A percentile compares a stretch with the other conserved stretches of the same genome.
phyloP scores from a whole-genome alignment of 352 stramenopile species.

The Aphanomyces invadans region DNA sequence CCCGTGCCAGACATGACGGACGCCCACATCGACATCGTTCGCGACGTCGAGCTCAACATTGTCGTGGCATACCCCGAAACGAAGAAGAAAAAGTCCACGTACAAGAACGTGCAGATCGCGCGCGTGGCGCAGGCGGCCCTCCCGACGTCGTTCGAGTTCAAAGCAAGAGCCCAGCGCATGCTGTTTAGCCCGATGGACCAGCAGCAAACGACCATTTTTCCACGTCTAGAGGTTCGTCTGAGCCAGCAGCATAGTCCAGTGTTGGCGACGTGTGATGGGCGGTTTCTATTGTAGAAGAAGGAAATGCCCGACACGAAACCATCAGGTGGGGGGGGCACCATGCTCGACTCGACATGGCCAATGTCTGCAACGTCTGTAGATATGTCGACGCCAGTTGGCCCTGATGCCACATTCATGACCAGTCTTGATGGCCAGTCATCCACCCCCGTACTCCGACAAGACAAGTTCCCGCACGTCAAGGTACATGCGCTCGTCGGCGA shows the following conservation, averaged over 20 bases:
- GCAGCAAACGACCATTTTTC: slow-evolving; percentile 14
- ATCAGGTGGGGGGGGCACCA: background rate
- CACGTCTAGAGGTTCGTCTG: background rate
- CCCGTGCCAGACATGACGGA: slow-evolving; percentile 50
- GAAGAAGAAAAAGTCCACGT: slow-evolving; percentile 56
- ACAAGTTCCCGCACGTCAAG: slow-evolving; percentile 13
- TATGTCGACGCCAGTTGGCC: slow-evolving; percentile 18
- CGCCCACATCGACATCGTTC: slow-evolving; percentile 27
- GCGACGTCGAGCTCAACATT: slow-evolving; percentile 31
- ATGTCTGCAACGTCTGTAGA: background rate
- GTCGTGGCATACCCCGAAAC: slow-evolving; percentile 55
- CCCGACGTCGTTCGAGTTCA: slow-evolving; percentile 18
- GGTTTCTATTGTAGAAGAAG: too few species aligned
- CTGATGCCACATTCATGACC: slow-evolving; percentile 68
- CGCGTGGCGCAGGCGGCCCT: slow-evolving; percentile 14
- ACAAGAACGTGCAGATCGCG: slow-evolving; percentile 66
- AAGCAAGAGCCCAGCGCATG: slow-evolving; percentile 16
- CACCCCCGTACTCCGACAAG: background rate
- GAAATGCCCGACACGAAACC: background rate
- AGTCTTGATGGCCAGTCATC: slow-evolving; percentile 32
- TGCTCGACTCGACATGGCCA: background rate
- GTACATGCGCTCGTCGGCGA: background rate
- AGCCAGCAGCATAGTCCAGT: background rate
- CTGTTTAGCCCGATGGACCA: background rate
- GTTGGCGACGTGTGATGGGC: too few species aligned